Conservation (phyloP, 2,329 filamentous ascomycete genomes). For the Neodidymelliopsis sp. region DNA sequence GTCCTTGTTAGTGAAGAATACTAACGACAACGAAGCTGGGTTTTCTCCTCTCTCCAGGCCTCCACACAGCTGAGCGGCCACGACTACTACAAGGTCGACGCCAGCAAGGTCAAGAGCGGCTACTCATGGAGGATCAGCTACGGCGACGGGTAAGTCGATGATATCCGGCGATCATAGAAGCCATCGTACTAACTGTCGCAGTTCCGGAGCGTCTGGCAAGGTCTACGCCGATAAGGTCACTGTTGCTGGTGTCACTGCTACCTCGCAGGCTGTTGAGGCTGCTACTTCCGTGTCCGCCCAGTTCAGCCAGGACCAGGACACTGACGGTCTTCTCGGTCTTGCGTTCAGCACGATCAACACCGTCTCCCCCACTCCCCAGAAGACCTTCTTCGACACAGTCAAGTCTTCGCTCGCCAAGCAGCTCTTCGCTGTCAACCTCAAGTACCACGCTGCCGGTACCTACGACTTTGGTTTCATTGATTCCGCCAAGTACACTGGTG, state of each 20-base stretch:
- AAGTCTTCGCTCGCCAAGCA: slow-evolving; percentile 58
- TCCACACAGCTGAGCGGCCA: slow-evolving; percentile 61
- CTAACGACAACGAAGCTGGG: slow-evolving; percentile 62
- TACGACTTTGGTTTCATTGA: slow-evolving; percentile 70
- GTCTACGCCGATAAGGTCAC: slow-evolving; percentile 72
- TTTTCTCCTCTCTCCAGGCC: slow-evolving; percentile 67
- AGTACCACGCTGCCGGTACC: slow-evolving; percentile 57
- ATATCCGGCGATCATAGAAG: background rate
- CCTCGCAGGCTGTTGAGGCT: slow-evolving; percentile 70
- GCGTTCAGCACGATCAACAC: slow-evolving; percentile 68
- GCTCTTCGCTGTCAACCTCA: slow-evolving; percentile 66
- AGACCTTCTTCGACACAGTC: slow-evolving; percentile 68
- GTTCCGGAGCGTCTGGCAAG: slow-evolving; percentile 65
- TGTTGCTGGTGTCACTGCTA: slow-evolving; percentile 66
- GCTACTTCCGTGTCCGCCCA: slow-evolving; percentile 64
- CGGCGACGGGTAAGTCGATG: slow-evolving; percentile 61
- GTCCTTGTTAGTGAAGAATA: background rate
- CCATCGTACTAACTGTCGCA: background rate
- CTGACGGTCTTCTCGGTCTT: slow-evolving; percentile 68
- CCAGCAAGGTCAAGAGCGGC: slow-evolving; percentile 57
- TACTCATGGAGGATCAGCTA: slow-evolving; percentile 68
- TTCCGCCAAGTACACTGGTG: slow-evolving; percentile 63
- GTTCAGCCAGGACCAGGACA: slow-evolving; percentile 61
- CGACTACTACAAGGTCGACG: slow-evolving; percentile 62
- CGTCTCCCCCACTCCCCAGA: slow-evolving; percentile 58